A percentile compares a stretch with the other conserved stretches of the same genome.
Evolutionary conservation across 83 land plant genomes (phyloP).

Genomic region (Isoetes engelmannii): DNA sequence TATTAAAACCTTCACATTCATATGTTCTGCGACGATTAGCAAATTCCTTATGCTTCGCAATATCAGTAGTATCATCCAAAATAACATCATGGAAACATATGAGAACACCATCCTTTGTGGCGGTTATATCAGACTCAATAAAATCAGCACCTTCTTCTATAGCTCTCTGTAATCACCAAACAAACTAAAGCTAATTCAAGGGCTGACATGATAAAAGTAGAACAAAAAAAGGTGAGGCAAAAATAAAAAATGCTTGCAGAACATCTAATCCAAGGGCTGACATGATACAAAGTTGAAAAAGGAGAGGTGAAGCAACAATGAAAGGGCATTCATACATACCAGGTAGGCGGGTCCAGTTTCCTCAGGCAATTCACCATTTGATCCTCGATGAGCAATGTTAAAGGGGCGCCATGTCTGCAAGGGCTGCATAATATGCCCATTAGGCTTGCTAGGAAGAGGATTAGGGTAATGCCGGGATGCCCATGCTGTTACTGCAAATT

Average conservation of each 20-base stretch:
- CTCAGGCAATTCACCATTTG: constrained; percentile 72
- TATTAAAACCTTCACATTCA: constrained; percentile 51
- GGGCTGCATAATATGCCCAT: constrained; percentile 19
- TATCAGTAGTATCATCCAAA: constrained; percentile 63
- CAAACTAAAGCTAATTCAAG: not conserved
- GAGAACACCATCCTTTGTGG: constrained; percentile 72
- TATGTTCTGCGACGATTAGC: constrained; percentile 58
- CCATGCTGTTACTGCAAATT: no score
- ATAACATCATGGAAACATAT: constrained; percentile 80
- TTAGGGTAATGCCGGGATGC: not conserved
- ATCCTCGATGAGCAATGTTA: constrained; percentile 68
- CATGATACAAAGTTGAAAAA: not conserved
- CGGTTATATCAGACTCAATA: constrained; percentile 73
- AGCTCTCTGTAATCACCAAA: constrained; percentile 53
- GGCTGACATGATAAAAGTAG: not conserved
- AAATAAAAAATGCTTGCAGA: not conserved
- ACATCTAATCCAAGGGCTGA: not conserved
- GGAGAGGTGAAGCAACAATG: no score
- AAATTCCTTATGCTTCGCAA: constrained; percentile 56
- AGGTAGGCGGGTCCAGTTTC: constrained; percentile 64
- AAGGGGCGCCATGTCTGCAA: constrained; percentile 50
- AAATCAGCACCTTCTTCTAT: constrained; percentile 86
- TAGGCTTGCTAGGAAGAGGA: constrained; percentile 49
- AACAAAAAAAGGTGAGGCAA: no score
- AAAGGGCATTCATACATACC: constrained; percentile 24